These are phyloP conservation scores for Immersiporthe knoxdaviesiana DNA, from an alignment of 2,329 filamentous ascomycete genomes.

Conservation along the genomic window DNA sequence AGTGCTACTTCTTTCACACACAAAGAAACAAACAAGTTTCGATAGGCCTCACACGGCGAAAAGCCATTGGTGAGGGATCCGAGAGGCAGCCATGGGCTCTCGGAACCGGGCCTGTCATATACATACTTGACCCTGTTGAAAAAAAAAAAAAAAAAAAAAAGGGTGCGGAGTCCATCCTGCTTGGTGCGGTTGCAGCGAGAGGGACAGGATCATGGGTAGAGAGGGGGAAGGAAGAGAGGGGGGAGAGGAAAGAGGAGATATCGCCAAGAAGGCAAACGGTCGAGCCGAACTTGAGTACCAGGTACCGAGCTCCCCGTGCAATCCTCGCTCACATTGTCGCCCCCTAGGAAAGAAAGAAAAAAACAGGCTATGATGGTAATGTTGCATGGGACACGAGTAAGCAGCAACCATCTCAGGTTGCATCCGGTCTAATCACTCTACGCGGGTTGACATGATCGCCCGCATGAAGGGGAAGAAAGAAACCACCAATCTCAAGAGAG, in stretches of 20 bases:
- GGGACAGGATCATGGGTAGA: neutral
- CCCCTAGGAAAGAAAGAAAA: too few relatives aligned
- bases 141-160: neutral
- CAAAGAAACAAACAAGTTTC: neutral
- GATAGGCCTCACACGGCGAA: neutral
- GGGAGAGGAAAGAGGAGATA: neutral
- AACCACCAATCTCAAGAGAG: neutral
- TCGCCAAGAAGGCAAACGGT: neutral
- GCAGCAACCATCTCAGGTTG: conserved; percentile 5
- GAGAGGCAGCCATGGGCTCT: neutral
- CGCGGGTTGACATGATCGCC: conserved; percentile 8
- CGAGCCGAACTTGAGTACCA: neutral
- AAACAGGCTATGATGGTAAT: neutral
- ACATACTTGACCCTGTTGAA: neutral
- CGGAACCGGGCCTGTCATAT: neutral
- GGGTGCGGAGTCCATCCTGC: neutral
- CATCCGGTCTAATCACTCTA: conserved; percentile 9
- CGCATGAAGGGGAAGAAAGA: neutral
- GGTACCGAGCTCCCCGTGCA: neutral
- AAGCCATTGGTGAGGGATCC: neutral
- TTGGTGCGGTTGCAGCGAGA: neutral
- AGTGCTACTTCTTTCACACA: neutral
- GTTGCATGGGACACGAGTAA: conserved; percentile 5
- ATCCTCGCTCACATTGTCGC: neutral
- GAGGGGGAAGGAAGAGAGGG: neutral